Percentiles rank a stretch among this genome's conserved stretches.
phyloP scores from a whole-genome alignment of 2,329 filamentous ascomycete species.

The Colletotrichum sp. region DNA sequence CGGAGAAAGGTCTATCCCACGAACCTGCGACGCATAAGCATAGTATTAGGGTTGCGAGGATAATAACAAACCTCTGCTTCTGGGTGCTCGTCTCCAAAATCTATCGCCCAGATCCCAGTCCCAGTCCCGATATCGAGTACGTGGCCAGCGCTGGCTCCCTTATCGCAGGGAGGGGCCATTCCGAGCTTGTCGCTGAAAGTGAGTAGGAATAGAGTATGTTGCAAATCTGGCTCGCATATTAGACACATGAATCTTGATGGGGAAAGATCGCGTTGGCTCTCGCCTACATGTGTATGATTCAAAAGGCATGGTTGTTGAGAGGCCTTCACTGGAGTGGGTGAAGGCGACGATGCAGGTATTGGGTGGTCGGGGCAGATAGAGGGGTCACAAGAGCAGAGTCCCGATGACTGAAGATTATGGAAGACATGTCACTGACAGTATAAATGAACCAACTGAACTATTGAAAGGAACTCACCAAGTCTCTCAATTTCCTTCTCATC shows the following conservation, averaged over 20 bases:
- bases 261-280: background rate
- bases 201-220: background rate
- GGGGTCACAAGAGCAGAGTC: background rate
- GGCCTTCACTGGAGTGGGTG: background rate
- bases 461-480: background rate
- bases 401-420: background rate
- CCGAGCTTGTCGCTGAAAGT: background rate
- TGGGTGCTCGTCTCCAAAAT: slow-evolving; percentile 38
- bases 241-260: background rate
- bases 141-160: background rate
- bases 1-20: slow-evolving; percentile 36
- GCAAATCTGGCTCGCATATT: background rate
- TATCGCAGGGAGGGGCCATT: background rate
- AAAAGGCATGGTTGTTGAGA: background rate
- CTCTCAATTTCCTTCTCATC: background rate
- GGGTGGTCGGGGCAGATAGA: background rate
- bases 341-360: background rate
- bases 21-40: slow-evolving; percentile 23
- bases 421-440: background rate
- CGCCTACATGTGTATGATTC: background rate
- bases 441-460: background rate
- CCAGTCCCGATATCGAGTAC: slow-evolving; percentile 27
- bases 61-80: slow-evolving; percentile 20
- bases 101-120: slow-evolving; percentile 16
- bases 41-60: background rate